Evolutionary conservation across 257 asterid genomes (phyloP).

Genomic region (Petunia axillaris): DNA sequence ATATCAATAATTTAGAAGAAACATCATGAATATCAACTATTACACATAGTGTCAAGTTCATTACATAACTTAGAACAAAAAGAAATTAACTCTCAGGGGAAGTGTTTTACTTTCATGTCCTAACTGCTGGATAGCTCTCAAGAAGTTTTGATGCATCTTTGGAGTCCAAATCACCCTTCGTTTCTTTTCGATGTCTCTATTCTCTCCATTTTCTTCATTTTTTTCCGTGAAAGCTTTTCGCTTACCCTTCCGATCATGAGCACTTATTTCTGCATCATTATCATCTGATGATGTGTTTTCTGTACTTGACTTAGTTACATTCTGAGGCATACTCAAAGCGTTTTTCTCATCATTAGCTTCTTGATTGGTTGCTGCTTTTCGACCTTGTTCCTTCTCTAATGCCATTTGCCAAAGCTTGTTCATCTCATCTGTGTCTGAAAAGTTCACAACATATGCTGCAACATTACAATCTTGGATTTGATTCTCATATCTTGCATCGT

Average conservation of each 20-base stretch:
- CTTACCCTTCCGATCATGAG: slow-evolving; percentile 25
- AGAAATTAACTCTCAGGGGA: neutral
- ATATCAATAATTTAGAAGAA: neutral
- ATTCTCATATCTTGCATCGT: slow-evolving; percentile 38
- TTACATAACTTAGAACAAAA: slow-evolving; percentile 9
- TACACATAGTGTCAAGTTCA: neutral
- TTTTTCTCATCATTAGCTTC: slow-evolving; percentile 25
- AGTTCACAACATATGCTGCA: slow-evolving; percentile 45
- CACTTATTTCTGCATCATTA: slow-evolving; percentile 6
- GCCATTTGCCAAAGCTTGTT: slow-evolving; percentile 50
- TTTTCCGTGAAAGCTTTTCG: slow-evolving; percentile 25
- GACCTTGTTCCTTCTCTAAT: slow-evolving; percentile 35
- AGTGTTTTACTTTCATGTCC: slow-evolving; percentile 55
- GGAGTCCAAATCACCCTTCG: slow-evolving; percentile 63
- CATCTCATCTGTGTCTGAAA: slow-evolving; percentile 35
- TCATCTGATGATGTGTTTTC: slow-evolving; percentile 28
- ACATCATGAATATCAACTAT: neutral
- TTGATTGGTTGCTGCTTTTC: slow-evolving; percentile 18
- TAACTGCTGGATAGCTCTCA: slow-evolving; percentile 56
- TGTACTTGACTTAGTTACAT: slow-evolving; percentile 28
- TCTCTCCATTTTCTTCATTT: slow-evolving; percentile 34
- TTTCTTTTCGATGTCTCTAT: slow-evolving; percentile 42
- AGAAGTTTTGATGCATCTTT: slow-evolving; percentile 65
- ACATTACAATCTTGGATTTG: slow-evolving; percentile 37
- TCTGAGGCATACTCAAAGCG: slow-evolving; percentile 24